Conservation (phyloP, 345 rosid species). For the Psidium guajava region DNA sequence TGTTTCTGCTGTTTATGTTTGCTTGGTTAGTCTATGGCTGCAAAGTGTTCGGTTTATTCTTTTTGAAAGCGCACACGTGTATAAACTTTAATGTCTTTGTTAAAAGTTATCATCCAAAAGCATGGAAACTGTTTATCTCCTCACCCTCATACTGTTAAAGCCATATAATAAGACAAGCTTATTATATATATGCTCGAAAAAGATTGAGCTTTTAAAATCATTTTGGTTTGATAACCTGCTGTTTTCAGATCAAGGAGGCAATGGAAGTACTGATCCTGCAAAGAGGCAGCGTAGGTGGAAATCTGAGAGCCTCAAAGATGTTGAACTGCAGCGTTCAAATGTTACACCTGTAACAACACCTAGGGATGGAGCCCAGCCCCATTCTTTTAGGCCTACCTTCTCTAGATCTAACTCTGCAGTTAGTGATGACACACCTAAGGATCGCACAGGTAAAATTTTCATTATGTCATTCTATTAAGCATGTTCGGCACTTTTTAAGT, state of each 20-base stretch:
- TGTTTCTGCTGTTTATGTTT: background rate
- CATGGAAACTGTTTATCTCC: background rate
- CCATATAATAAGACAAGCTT: background rate
- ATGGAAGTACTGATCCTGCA: constrained; percentile 46
- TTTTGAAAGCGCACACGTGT: background rate
- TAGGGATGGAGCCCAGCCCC: constrained; percentile 23
- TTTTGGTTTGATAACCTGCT: background rate
- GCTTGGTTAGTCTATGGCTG: background rate
- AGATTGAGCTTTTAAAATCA: background rate
- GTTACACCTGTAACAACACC: constrained; percentile 48
- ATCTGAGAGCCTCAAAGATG: constrained; percentile 49
- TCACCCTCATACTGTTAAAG: background rate
- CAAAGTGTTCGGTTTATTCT: background rate
- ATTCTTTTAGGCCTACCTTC: constrained; percentile 45
- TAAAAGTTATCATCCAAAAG: background rate
- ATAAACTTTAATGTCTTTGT: background rate
- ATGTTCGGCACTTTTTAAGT: background rate
- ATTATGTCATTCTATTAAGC: background rate
- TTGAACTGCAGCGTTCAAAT: constrained; percentile 44
- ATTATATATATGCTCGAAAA: background rate
- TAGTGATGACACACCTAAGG: constrained; percentile 65
- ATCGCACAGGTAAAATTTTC: constrained; percentile 72
- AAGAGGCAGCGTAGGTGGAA: constrained; percentile 93
- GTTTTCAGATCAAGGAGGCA: constrained; percentile 58
- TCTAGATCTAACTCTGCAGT: constrained; percentile 52